These are phyloP conservation scores for Saccharomycopsis sp. DNA, from an alignment of 805 yeast genomes.

Conservation along the genomic window DNA sequence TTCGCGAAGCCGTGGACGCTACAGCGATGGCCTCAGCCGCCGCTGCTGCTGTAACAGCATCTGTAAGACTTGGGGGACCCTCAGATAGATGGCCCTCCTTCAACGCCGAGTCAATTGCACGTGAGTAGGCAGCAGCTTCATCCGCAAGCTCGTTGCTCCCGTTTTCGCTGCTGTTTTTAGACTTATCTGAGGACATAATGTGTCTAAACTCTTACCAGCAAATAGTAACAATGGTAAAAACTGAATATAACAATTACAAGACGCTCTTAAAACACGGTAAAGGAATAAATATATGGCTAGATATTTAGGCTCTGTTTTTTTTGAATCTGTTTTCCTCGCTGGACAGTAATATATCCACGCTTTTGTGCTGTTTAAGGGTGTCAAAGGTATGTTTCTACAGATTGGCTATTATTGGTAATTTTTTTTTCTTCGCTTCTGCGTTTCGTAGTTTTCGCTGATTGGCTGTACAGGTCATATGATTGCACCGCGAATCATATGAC, in stretches of 20 bases:
- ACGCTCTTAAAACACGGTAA: too few relatives aligned
- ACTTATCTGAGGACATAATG: neutral
- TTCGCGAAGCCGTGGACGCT: neutral
- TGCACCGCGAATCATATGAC: neutral
- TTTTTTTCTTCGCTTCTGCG: neutral
- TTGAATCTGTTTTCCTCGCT: too few relatives aligned
- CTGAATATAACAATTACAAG: too few relatives aligned
- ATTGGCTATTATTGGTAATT: too few relatives aligned
- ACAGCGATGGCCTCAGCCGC: neutral
- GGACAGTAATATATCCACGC: neutral
- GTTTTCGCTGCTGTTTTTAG: neutral
- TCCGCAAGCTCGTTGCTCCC: neutral
- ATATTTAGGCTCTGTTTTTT: too few relatives aligned
- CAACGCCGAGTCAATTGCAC: neutral
- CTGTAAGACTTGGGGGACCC: neutral
- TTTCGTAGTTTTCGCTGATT: neutral
- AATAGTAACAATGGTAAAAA: too few relatives aligned
- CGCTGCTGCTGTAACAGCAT: neutral
- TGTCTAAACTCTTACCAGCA: too few relatives aligned
- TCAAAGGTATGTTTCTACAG: neutral
- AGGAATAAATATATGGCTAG: too few relatives aligned
- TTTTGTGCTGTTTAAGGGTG: neutral
- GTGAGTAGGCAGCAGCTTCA: neutral
- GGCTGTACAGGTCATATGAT: constrained; percentile 1
- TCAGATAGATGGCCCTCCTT: neutral